Conservation (phyloP, 2,329 filamentous ascomycete genomes). For the Colletotrichum musae region DNA sequence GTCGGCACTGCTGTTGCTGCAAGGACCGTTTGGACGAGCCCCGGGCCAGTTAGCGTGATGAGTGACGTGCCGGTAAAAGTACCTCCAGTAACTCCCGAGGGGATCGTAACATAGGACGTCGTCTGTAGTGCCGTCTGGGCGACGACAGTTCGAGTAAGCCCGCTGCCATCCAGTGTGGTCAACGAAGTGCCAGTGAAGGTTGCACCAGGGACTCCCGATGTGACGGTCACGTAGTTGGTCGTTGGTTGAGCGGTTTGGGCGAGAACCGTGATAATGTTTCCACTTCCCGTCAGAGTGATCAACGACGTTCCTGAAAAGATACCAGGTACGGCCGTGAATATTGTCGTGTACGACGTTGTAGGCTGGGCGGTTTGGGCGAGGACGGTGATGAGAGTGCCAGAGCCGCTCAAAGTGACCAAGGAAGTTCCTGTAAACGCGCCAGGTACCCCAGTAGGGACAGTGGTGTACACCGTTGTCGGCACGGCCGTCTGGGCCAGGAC, state of each 20-base stretch:
- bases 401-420: background rate
- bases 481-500: background rate
- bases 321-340: constrained; percentile 1
- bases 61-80: constrained; percentile 9
- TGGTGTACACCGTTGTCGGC: constrained; percentile 5
- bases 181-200: constrained; percentile 8
- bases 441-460: constrained; percentile 2
- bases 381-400: background rate
- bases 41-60: background rate
- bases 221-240: background rate
- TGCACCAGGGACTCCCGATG: background rate
- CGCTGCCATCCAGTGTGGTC: background rate
- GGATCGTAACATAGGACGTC: background rate
- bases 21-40: background rate
- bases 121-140: constrained; percentile 7
- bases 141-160: background rate
- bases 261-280: background rate
- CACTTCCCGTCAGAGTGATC: background rate
- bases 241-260: background rate
- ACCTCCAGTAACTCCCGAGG: background rate
- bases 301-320: constrained; percentile 12
- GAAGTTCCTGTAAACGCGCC: constrained; percentile 13
- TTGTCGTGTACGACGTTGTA: background rate
- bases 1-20: background rate
- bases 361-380: constrained; percentile 5